A percentile compares a stretch with the other conserved stretches of the same genome.
phyloP scores from a whole-genome alignment of 768 basidiomycete species.

The Naganishia vishniacii region DNA sequence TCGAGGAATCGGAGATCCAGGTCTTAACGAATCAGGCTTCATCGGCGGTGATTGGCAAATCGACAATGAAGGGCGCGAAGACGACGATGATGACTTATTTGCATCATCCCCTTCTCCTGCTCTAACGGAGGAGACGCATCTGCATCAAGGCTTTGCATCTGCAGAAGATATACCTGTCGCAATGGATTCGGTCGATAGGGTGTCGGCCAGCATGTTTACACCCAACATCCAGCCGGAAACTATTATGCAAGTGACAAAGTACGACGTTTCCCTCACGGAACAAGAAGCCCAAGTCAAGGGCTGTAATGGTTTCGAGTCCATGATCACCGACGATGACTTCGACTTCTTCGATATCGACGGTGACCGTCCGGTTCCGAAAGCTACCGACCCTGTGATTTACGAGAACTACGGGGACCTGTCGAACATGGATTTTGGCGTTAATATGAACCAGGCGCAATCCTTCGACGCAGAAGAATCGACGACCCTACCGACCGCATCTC shows the following conservation, averaged over 20 bases:
- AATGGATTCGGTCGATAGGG: slow-evolving; percentile 24
- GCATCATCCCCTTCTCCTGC: slow-evolving; percentile 10
- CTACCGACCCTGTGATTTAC: neutral
- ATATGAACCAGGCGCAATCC: neutral
- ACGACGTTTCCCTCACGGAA: slow-evolving; percentile 22
- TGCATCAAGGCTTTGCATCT: neutral
- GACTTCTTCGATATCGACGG: slow-evolving; percentile 31
- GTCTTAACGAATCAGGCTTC: no score
- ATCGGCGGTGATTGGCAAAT: no score
- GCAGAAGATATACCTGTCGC: slow-evolving; percentile 1
- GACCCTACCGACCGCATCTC: neutral
- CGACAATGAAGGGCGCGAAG: neutral
- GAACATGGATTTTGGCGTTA: neutral
- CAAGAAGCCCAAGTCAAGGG: slow-evolving; percentile 12
- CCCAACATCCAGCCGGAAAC: slow-evolving; percentile 3
- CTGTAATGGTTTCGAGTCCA: slow-evolving; percentile 1
- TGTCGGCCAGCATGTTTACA: slow-evolving; percentile 19
- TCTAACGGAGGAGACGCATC: neutral
- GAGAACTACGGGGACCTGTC: slow-evolving; percentile 6
- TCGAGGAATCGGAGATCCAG: no score
- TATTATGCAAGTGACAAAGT: neutral
- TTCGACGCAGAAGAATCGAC: neutral
- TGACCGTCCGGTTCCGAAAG: neutral
- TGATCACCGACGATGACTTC: slow-evolving; percentile 39
- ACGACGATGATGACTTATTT: slow-evolving; percentile 16